Base-by-base conservation (phyloP, 306 rosid genomes). In the Prunus davidiana region DNA sequence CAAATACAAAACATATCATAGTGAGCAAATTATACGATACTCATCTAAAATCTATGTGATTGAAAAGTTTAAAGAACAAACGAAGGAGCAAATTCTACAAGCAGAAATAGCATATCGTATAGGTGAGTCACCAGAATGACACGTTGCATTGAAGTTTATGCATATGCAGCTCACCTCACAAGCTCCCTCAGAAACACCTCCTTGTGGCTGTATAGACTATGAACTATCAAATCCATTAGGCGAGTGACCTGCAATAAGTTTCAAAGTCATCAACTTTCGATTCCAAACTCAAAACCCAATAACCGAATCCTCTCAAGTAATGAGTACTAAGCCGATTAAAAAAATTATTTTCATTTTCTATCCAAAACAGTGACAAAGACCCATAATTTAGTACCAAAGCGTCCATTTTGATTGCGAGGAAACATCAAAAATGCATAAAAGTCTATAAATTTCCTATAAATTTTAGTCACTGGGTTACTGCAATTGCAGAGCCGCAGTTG, bases 181-280 rank as follows among this genome's bases (percentile, higher is more conserved):
- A 93, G 95, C 90, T 93, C 98, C 27, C 98, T 76, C 47, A 93
- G 96, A 80, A 93, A 93, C 67, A 93, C 96, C 79, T 93, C 97
- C 83, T 91, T 93, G 88, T 93, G 95, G 85, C 98, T 93, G 47
- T 93, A 93, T 12, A 93, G 83, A 88, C 98, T 93, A 81, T 93
- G 98, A 84, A 93, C 98, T 69, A 93, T 93, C 91, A 93, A 93
- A 83, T 93, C 97, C 89, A 93, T 12, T 51, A 93, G 82, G 18
- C 98, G 83, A 83, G 91, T 91, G 72, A 93, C 98, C 98, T 91
- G 89, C 86, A 85, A 58, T 15, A 41, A 61, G 64, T 69, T 63
- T 63, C 78, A 75, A 73, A 45, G 72, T 11, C n/a, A 41, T 20
- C 56, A 80, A 20, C 51, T 62, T 69, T 76, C 78, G 52, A 34